These are phyloP conservation scores for Rosa multiflora DNA, from an alignment of 306 rosid genomes.

Conservation along the genomic window DNA sequence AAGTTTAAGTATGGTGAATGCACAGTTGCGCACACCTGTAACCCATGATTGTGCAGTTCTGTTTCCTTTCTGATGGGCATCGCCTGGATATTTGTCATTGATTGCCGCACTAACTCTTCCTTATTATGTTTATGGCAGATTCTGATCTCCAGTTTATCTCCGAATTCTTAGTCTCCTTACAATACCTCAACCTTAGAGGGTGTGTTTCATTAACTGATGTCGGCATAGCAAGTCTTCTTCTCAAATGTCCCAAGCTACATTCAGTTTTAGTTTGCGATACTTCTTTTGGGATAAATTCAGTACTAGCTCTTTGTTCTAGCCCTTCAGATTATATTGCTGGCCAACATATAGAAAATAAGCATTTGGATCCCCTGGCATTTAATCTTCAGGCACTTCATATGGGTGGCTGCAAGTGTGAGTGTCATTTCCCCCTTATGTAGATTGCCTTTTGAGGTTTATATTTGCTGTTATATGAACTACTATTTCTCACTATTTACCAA, in stretches of 20 bases:
- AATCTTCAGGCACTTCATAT: conserved; percentile 67
- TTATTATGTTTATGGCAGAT: conserved; percentile 47
- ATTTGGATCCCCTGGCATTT: conserved; percentile 43
- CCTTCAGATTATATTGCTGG: conserved; percentile 30
- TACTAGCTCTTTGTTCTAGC: conserved; percentile 60
- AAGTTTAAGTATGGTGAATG: neutral
- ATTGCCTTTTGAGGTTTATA: conserved; percentile 17
- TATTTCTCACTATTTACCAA: neutral
- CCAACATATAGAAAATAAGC: conserved; percentile 26
- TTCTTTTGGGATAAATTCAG: conserved; percentile 66
- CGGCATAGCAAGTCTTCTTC: conserved; percentile 61
- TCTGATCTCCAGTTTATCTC: conserved; percentile 55
- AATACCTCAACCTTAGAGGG: conserved; percentile 67
- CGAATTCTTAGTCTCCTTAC: conserved; percentile 48
- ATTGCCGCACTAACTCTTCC: conserved; percentile 2
- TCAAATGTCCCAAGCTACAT: conserved; percentile 44
- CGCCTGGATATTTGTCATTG: neutral
- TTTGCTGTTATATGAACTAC: neutral
- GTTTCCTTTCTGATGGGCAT: neutral
- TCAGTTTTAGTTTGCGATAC: conserved; percentile 67
- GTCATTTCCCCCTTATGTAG: conserved; percentile 9
- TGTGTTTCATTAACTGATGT: conserved; percentile 66
- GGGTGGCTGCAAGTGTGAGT: conserved; percentile 75
- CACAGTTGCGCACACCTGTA: neutral
- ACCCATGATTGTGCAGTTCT: neutral